phyloP scores from a whole-genome alignment of 2,329 filamentous ascomycete genomes.

The Tolypocladium pustulatum region DNA sequence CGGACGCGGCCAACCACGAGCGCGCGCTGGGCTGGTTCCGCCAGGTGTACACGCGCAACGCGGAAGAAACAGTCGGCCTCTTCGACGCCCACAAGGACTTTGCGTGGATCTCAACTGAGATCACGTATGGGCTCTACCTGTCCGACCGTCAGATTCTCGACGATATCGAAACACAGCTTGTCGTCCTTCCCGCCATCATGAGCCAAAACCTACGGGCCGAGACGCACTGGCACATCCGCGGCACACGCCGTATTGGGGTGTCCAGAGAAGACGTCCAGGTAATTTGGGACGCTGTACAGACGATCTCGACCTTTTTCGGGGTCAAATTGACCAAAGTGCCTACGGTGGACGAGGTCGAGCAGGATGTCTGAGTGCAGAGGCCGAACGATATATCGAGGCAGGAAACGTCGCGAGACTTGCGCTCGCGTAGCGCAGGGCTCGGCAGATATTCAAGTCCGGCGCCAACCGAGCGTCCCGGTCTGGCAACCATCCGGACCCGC shows the following conservation, averaged over 20 bases:
- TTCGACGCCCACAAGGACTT: conserved; percentile 27
- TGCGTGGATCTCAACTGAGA: conserved; percentile 40
- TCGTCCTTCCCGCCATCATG: conserved; percentile 44
- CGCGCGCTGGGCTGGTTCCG: not conserved
- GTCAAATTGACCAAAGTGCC: not conserved
- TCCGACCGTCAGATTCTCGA: conserved; percentile 44
- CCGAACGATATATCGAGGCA: not conserved
- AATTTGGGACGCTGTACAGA: not conserved
- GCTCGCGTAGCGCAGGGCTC: not conserved
- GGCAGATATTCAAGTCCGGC: not conserved
- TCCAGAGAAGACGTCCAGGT: not conserved
- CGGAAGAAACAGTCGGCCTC: conserved; percentile 18
- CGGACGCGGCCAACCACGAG: not conserved
- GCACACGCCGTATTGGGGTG: not conserved
- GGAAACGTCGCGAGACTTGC: not conserved
- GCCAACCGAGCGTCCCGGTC: not conserved
- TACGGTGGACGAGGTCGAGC: not conserved
- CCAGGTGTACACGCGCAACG: conserved; percentile 40
- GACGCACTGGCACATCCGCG: conserved; percentile 40
- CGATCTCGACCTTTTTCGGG: not conserved
- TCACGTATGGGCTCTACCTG: conserved; percentile 49
- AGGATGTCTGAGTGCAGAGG: not conserved
- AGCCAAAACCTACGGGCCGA: conserved; percentile 43
- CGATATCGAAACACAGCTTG: conserved; percentile 43
- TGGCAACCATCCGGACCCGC: not conserved